phyloP scores from a whole-genome alignment of 2,329 filamentous ascomycete genomes.

The Cladosporium phlei region DNA sequence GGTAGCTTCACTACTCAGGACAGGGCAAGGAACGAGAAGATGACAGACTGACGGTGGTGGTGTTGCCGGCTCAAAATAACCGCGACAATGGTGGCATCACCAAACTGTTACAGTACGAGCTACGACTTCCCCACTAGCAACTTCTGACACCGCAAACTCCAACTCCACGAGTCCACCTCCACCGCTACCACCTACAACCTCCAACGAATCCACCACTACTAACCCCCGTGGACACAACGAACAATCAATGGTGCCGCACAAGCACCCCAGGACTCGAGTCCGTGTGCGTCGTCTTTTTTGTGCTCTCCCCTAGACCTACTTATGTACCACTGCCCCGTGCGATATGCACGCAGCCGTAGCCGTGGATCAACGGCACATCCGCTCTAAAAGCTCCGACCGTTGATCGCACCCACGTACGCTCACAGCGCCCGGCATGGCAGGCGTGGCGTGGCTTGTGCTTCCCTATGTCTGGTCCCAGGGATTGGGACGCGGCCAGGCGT shows the following conservation, averaged over 20 bases:
- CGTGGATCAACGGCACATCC: constrained; percentile 10
- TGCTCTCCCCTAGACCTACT: too few relatives aligned
- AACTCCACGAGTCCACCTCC: too few relatives aligned
- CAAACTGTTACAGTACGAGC: too few relatives aligned
- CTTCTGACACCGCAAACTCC: background rate
- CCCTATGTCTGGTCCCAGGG: constrained; percentile 4
- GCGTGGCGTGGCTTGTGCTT: constrained; percentile 5
- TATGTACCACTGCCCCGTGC: constrained; percentile 15
- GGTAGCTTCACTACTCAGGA: too few relatives aligned
- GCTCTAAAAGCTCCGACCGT: constrained; percentile 12
- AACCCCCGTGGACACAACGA: too few relatives aligned
- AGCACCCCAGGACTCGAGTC: constrained; percentile 6
- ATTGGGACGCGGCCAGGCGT: constrained; percentile 6
- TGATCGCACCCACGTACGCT: constrained; percentile 7
- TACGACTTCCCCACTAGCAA: too few relatives aligned
- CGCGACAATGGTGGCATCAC: constrained; percentile 8
- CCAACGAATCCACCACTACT: too few relatives aligned
- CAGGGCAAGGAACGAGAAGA: constrained; percentile 11
- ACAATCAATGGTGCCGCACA: too few relatives aligned
- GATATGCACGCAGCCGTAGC: constrained; percentile 7
- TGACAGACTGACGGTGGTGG: background rate
- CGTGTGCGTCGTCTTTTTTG: too few relatives aligned
- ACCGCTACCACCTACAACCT: too few relatives aligned
- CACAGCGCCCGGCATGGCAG: constrained; percentile 10
- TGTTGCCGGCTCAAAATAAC: constrained; percentile 10